Conservation (phyloP, 208 protist species). For the Jaenimonas drosophilae region DNA sequence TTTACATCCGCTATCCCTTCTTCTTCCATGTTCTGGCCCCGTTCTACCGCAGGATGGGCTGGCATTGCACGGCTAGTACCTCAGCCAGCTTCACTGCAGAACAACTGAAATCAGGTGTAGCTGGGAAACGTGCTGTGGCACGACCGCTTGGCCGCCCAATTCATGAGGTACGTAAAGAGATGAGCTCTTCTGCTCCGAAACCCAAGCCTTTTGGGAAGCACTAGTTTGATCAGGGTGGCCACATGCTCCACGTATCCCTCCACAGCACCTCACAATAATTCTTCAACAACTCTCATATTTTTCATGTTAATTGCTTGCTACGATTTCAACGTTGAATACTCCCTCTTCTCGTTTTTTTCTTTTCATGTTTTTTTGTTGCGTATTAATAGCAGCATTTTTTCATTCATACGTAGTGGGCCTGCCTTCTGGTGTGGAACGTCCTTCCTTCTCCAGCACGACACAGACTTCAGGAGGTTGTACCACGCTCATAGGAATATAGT, state of each 20-base stretch:
- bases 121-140: slow-evolving; percentile 5
- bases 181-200: slow-evolving; percentile 5
- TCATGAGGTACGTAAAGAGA: slow-evolving; percentile 17
- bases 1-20: slow-evolving; percentile 68
- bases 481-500: too few relatives aligned
- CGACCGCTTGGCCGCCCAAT: slow-evolving; percentile 47
- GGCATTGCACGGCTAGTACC: slow-evolving; percentile 16
- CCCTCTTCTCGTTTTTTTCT: slow-evolving; percentile 5
- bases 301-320: background rate
- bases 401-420: too few relatives aligned
- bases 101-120: slow-evolving; percentile 24
- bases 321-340: background rate
- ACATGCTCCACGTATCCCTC: too few relatives aligned
- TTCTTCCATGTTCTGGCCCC: slow-evolving; percentile 60
- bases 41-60: slow-evolving; percentile 37
- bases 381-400: background rate
- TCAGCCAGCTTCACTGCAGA: slow-evolving; percentile 23
- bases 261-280: too few relatives aligned
- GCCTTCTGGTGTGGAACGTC: too few relatives aligned
- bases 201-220: slow-evolving; percentile 16
- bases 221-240: too few relatives aligned
- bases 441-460: too few relatives aligned
- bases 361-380: slow-evolving; percentile 4
- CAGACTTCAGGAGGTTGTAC: too few relatives aligned
- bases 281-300: background rate